A percentile compares a stretch with the other conserved stretches of the same genome.
phyloP scores from a whole-genome alignment of 2,329 filamentous ascomycete genomes.

The Trichoderma sp. region DNA sequence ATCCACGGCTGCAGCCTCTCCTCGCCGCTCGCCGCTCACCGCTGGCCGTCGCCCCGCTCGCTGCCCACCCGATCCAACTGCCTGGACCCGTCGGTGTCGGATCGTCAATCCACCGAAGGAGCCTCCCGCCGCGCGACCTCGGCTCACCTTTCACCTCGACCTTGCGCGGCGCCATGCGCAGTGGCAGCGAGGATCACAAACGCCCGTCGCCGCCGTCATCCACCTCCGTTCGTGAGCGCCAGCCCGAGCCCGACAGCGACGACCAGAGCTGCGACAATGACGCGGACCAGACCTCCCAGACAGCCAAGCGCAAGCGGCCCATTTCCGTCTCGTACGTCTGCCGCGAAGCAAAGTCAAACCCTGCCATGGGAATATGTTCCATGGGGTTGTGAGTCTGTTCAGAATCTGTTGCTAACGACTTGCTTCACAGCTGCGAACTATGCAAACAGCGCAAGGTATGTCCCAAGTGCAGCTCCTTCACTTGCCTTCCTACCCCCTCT shows the following conservation, averaged over 20 bases:
- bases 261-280: constrained; percentile 53
- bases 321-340: constrained; percentile 59
- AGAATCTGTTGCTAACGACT: constrained; percentile 2
- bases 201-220: constrained; percentile 31
- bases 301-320: constrained; percentile 61
- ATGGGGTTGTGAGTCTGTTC: neutral
- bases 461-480: constrained; percentile 28
- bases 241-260: constrained; percentile 51
- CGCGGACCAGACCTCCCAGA: constrained; percentile 41
- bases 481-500: neutral
- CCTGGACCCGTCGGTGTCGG: constrained; percentile 12
- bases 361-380: neutral
- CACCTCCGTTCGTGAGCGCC: constrained; percentile 40
- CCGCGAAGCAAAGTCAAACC: neutral
- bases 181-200: constrained; percentile 31
- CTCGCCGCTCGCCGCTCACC: constrained; percentile 15
- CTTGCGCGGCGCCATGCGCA: constrained; percentile 32
- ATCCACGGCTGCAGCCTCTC: neutral
- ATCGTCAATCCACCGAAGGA: constrained; percentile 24
- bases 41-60: constrained; percentile 12
- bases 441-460: constrained; percentile 79
- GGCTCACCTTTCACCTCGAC: neutral
- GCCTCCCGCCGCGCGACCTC: constrained; percentile 3
- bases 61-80: constrained; percentile 5
- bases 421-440: constrained; percentile 64